Evolutionary conservation across 2,329 filamentous ascomycete genomes (phyloP).

Genomic region (Westerdykella aurantiaca): DNA sequence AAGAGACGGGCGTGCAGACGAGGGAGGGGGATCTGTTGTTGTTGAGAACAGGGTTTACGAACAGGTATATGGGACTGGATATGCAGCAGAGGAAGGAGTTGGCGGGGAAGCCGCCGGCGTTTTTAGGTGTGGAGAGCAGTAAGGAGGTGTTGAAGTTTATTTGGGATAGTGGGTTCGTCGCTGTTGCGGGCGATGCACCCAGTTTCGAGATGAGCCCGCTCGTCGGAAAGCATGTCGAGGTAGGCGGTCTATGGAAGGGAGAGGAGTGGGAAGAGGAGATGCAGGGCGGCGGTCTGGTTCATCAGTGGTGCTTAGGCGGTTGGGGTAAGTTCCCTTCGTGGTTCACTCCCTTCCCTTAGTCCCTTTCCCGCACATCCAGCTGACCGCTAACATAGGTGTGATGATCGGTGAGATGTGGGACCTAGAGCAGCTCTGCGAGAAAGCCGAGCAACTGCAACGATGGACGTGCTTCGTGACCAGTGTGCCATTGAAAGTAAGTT

Average conservation of each 20-base stretch:
- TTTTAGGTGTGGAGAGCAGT: conserved; percentile 39
- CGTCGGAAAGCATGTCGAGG: conserved; percentile 26
- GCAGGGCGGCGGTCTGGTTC: conserved; percentile 29
- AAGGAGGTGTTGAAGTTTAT: conserved; percentile 40
- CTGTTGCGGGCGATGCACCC: conserved; percentile 41
- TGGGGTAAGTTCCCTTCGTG: conserved; percentile 21
- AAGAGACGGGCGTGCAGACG: conserved; percentile 32
- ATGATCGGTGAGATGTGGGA: conserved; percentile 40
- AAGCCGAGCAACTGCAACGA: conserved; percentile 48
- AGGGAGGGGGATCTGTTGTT: conserved; percentile 27
- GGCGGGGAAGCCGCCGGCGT: conserved; percentile 23
- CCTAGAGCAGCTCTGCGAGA: conserved; percentile 47
- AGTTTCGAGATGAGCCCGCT: conserved; percentile 43
- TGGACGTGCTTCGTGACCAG: conserved; percentile 59
- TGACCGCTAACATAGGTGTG: conserved; percentile 10
- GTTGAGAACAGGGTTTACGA: conserved; percentile 28
- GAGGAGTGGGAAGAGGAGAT: conserved; percentile 32
- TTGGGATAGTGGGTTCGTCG: conserved; percentile 44
- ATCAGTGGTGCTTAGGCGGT: conserved; percentile 30
- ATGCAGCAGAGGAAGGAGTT: conserved; percentile 21
- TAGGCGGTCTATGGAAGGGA: conserved; percentile 30
- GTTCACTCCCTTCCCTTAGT: conserved; percentile 31
- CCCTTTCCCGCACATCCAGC: conserved; percentile 45
- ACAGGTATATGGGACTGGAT: conserved; percentile 32
- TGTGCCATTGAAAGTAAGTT: conserved; percentile 49